Conservation (phyloP, 2,329 filamentous ascomycete genomes). For the Alternaria brassicae region DNA sequence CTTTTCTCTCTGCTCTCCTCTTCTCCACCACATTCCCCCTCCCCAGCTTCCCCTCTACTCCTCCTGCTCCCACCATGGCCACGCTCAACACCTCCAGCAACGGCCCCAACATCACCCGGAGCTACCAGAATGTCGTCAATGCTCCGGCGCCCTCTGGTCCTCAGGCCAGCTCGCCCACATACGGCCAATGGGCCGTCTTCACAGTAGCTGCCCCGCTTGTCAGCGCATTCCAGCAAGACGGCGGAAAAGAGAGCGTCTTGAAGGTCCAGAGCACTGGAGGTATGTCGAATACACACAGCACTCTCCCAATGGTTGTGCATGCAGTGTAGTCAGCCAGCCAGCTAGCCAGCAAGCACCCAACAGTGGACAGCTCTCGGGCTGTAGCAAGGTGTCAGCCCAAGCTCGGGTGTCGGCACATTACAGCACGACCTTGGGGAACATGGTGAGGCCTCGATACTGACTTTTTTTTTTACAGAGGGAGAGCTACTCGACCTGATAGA, state of each 20-base stretch:
- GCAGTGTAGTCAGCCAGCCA: not conserved
- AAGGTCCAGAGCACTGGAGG: constrained; percentile 94
- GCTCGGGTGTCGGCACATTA: constrained; percentile 15
- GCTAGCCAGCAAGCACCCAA: not conserved
- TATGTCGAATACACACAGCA: constrained; percentile 50
- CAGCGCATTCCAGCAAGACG: constrained; percentile 87
- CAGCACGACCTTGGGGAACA: not conserved
- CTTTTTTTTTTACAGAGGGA: constrained; percentile 68
- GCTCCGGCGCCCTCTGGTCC: constrained; percentile 63
- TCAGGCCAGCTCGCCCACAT: constrained; percentile 75
- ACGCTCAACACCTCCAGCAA: constrained; percentile 64
- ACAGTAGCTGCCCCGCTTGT: constrained; percentile 89
- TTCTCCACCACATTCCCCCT: not conserved
- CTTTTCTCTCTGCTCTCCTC: constrained; percentile 8
- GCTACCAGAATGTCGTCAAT: constrained; percentile 72
- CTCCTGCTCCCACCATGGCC: constrained; percentile 68
- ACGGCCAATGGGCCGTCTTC: constrained; percentile 92
- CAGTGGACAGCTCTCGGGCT: constrained; percentile 2
- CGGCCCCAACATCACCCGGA: constrained; percentile 61
- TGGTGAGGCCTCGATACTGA: constrained; percentile 27
- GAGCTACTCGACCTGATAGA: constrained; percentile 90
- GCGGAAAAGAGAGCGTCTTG: constrained; percentile 89
- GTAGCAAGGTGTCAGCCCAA: constrained; percentile 21
- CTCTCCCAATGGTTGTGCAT: constrained; percentile 10
- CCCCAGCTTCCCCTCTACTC: constrained; percentile 16